Percentiles rank a stretch among this genome's conserved stretches.
Conservation (phyloP, 1,284 basidiomycete species). For the Amylostereum areolatum region DNA sequence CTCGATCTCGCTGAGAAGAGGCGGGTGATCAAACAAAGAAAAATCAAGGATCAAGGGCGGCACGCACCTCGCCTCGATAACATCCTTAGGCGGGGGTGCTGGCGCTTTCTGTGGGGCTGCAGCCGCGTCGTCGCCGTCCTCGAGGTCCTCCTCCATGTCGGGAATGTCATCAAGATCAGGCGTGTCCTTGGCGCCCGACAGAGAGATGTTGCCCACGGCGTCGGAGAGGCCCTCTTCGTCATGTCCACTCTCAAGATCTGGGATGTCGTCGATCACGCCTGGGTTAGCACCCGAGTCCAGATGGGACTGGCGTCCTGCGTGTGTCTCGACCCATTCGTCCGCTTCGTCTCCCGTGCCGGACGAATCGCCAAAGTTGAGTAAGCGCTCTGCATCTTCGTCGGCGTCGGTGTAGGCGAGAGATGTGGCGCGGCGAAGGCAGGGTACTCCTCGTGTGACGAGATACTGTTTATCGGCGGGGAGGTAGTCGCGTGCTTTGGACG, state of each 20-base stretch:
- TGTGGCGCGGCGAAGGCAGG: constrained; percentile 86
- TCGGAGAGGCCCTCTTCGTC: constrained; percentile 80
- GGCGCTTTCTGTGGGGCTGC: constrained; percentile 50
- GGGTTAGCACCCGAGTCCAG: constrained; percentile 47
- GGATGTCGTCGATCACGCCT: constrained; percentile 74
- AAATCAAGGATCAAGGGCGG: background rate
- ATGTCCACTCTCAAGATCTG: constrained; percentile 90
- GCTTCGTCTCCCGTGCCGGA: constrained; percentile 46
- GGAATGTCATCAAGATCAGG: constrained; percentile 37
- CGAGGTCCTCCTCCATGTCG: constrained; percentile 34
- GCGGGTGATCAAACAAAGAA: too few species aligned
- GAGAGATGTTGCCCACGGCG: constrained; percentile 37
- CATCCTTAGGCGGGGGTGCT: constrained; percentile 20
- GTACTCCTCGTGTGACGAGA: constrained; percentile 88
- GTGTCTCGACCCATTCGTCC: constrained; percentile 87
- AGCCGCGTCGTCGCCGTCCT: constrained; percentile 65
- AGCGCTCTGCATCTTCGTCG: constrained; percentile 89
- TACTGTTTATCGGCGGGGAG: constrained; percentile 95
- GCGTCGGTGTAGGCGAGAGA: constrained; percentile 91
- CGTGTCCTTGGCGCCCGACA: constrained; percentile 27
- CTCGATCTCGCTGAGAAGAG: constrained; percentile 43
- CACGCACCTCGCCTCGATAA: constrained; percentile 22
- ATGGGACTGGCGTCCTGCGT: constrained; percentile 61
- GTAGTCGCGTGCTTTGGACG: constrained; percentile 83
- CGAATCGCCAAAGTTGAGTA: constrained; percentile 72